Conservation (phyloP, 129 eudicot genomes). For the Tagetes patula region DNA sequence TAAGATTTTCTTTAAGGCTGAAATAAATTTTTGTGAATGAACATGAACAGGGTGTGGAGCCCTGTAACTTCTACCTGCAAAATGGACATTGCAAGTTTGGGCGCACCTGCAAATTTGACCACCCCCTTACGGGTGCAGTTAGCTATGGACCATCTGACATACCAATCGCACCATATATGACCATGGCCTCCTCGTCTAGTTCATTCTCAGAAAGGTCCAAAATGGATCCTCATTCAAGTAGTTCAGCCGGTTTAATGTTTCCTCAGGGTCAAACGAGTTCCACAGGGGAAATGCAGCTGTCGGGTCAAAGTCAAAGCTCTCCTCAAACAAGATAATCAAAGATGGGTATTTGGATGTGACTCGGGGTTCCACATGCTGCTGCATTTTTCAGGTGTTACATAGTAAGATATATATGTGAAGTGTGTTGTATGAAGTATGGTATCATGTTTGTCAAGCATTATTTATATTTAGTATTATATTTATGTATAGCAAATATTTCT, state of each 20-base stretch:
- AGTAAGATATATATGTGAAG: slow-evolving; percentile 34
- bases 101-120: slow-evolving; percentile 85
- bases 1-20: background rate
- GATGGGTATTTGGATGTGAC: slow-evolving; percentile 21
- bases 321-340: slow-evolving; percentile 39
- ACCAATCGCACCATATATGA: slow-evolving; percentile 59
- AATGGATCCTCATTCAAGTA: slow-evolving; percentile 46
- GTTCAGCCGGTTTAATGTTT: slow-evolving; percentile 38
- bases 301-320: slow-evolving; percentile 45
- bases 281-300: slow-evolving; percentile 31
- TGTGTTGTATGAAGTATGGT: slow-evolving; percentile 39
- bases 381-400: slow-evolving; percentile 35
- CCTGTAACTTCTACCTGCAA: slow-evolving; percentile 82
- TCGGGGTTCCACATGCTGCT: slow-evolving; percentile 24
- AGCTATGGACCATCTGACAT: slow-evolving; percentile 60
- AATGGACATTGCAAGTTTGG: slow-evolving; percentile 90
- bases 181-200: slow-evolving; percentile 38
- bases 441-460: slow-evolving; percentile 24
- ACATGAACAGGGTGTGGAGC: slow-evolving; percentile 79
- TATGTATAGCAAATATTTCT: slow-evolving; percentile 39
- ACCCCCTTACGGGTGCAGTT: slow-evolving; percentile 53
- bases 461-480: slow-evolving; percentile 6
- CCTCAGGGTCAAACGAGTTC: slow-evolving; percentile 40
- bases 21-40: slow-evolving; percentile 16
- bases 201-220: slow-evolving; percentile 53